Conservation (phyloP, 305 asterid species). For the Salvia sclarea region DNA sequence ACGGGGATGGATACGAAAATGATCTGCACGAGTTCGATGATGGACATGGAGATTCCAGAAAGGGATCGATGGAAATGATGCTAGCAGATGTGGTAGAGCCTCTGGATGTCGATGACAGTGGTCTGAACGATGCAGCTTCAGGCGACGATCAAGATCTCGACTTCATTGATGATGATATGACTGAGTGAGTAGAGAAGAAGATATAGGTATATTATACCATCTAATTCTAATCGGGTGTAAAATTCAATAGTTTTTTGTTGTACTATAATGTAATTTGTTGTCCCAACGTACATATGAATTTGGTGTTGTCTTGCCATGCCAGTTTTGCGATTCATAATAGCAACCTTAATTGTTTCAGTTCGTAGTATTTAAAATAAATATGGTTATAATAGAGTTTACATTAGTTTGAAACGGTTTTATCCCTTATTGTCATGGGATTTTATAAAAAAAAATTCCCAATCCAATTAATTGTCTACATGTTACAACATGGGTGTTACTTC, state of each 20-base stretch:
- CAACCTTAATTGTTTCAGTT: too few species aligned
- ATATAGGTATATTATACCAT: neutral
- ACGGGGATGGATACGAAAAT: constrained; percentile 61
- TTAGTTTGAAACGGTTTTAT: too few species aligned
- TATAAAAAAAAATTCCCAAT: too few species aligned
- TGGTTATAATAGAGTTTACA: too few species aligned
- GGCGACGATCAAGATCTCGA: constrained; percentile 67
- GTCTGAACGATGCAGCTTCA: constrained; percentile 43
- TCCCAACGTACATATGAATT: neutral
- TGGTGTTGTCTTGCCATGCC: constrained; percentile 19
- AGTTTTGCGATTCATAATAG: constrained; percentile 28
- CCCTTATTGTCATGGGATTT: too few species aligned
- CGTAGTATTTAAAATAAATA: too few species aligned
- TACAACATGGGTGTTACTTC: too few species aligned
- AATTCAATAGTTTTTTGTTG: neutral
- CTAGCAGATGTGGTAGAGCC: constrained; percentile 58
- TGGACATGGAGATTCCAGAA: constrained; percentile 51
- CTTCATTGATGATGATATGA: constrained; percentile 68
- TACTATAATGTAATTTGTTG: constrained; percentile 7
- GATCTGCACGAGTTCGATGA: constrained; percentile 62
- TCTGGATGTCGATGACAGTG: constrained; percentile 47
- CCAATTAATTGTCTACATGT: too few species aligned
- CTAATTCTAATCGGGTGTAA: constrained; percentile 13
- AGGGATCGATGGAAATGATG: constrained; percentile 58
- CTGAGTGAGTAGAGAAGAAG: constrained; percentile 44